Evolutionary conservation across 768 basidiomycete genomes (phyloP).

Genomic region (Xanthoconium stramineum): DNA sequence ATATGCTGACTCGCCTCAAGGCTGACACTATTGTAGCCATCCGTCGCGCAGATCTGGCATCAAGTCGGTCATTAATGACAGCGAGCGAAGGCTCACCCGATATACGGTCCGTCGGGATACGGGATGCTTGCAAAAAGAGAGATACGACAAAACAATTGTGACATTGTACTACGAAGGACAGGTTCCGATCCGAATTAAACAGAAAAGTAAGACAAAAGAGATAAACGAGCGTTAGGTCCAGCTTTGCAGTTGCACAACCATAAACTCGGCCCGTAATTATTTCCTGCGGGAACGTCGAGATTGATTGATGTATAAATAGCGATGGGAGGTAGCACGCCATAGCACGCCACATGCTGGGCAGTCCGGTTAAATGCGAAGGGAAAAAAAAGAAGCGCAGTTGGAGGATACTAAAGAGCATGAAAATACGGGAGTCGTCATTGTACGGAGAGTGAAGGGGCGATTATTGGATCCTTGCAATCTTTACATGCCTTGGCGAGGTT

Average conservation of each 20-base stretch:
- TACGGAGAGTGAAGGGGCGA: conserved; percentile 16
- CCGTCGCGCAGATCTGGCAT: neutral
- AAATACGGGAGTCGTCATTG: conserved; percentile 17
- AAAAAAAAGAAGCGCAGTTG: neutral
- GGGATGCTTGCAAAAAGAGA: neutral
- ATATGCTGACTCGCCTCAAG: conserved; percentile 14
- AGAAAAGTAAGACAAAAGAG: neutral
- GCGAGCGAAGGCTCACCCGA: conserved; percentile 12
- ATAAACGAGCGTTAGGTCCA: conserved; percentile 14
- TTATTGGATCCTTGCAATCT: conserved; percentile 20
- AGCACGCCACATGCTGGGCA: conserved; percentile 12
- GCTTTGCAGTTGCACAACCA: conserved; percentile 12
- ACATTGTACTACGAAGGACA: conserved; percentile 8
- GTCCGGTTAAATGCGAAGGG: conserved; percentile 13
- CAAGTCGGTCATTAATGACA: neutral
- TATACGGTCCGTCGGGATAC: neutral
- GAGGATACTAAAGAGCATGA: neutral
- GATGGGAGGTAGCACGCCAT: conserved; percentile 8
- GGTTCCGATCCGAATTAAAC: neutral
- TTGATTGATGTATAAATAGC: conserved; percentile 12
- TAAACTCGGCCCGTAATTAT: conserved; percentile 12
- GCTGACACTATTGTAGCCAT: neutral
- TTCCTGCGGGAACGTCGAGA: conserved; percentile 19
- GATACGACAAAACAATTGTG: neutral
- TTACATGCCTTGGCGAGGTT: conserved; percentile 15